These are phyloP conservation scores for Amanita pallidorosea DNA, from an alignment of 768 basidiomycete genomes.

Conservation along the genomic window DNA sequence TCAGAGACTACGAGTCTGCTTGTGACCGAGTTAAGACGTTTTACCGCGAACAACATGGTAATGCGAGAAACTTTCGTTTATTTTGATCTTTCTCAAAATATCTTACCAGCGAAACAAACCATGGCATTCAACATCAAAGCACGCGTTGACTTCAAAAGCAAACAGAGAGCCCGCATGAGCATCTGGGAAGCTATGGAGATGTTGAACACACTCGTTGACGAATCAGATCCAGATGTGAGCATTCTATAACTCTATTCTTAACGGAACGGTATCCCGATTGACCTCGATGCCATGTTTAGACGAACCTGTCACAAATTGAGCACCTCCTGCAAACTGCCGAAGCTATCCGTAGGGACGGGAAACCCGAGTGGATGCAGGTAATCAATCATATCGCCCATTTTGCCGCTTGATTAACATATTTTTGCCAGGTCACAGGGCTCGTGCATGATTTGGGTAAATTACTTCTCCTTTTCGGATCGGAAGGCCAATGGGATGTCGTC, in stretches of 20 bases:
- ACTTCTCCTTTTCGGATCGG: slow-evolving; percentile 69
- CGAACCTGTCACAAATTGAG: slow-evolving; percentile 74
- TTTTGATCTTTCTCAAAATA: not conserved
- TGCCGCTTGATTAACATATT: not conserved
- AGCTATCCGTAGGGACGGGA: slow-evolving; percentile 75
- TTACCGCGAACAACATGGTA: slow-evolving; percentile 73
- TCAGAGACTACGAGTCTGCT: slow-evolving; percentile 65
- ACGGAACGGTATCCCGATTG: slow-evolving; percentile 9
- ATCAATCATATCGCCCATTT: not conserved
- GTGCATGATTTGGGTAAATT: slow-evolving; percentile 89
- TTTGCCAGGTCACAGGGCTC: slow-evolving; percentile 57
- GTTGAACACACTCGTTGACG: slow-evolving; percentile 81
- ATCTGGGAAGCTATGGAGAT: slow-evolving; percentile 83
- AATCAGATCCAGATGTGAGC: slow-evolving; percentile 80
- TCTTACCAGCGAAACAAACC: slow-evolving; percentile 67
- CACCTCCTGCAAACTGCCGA: slow-evolving; percentile 90
- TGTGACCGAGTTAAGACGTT: slow-evolving; percentile 72
- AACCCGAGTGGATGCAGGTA: slow-evolving; percentile 88
- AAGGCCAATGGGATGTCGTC: slow-evolving; percentile 94
- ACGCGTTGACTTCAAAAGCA: slow-evolving; percentile 63
- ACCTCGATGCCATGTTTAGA: slow-evolving; percentile 31
- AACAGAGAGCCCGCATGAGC: slow-evolving; percentile 64
- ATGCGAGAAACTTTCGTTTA: not conserved
- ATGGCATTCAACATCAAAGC: slow-evolving; percentile 75
- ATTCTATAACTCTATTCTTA: slow-evolving; percentile 2